Evolutionary conservation across 2,329 filamentous ascomycete species (phyloP), one percentile per base, ranked within the genome.

Genomic region (Fusarium stilboides): DNA sequence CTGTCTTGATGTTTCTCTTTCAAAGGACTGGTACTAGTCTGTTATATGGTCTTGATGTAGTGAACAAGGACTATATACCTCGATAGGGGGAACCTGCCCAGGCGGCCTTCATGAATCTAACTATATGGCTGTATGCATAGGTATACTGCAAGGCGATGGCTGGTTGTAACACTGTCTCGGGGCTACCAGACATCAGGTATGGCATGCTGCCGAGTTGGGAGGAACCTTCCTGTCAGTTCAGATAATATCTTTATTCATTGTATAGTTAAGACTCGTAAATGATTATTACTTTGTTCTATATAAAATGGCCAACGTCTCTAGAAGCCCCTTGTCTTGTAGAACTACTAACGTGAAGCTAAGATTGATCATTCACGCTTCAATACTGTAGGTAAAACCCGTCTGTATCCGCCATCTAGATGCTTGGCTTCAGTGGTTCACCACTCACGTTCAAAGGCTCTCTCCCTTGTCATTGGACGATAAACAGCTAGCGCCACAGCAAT

Each of bases 401-500:
- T 31, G 37, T 34, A 19, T 17, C 28, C 33, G 31, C 9, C 8
- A 46, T 19, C 51, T 14, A 42, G 39, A 42, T 36, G 10, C 22
- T 36, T 28, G 46, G 36, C 15, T 57, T 9, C 12, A 57, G 45
- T 14, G 45, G 45, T 20, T 42, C 17, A 19, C 49, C 26, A 52
- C 37, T 44, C 22, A 33, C 58, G 28, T 37, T 31, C 28, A 10
- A 50, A 39, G 33, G 43, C 37, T n/a, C 31, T 43, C 49, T 46
- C 26, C 17, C 13, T 24, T 47, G 6, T 39, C 13, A 65, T 65
- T 65, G 61, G 62, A 22, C 17, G 6, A 39, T 49, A 44, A 10
- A 22, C 15, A 37, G 54, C 62, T 65, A 60, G 54, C 50, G 58
- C 45, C 57, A 58, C 53, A 46, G 31, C 17, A 45, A 34, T 40